A percentile compares a stretch with the other conserved stretches of the same genome.
Conservation (phyloP, 2,329 filamentous ascomycete genomes). For the Raffaelea deltoideospora region DNA sequence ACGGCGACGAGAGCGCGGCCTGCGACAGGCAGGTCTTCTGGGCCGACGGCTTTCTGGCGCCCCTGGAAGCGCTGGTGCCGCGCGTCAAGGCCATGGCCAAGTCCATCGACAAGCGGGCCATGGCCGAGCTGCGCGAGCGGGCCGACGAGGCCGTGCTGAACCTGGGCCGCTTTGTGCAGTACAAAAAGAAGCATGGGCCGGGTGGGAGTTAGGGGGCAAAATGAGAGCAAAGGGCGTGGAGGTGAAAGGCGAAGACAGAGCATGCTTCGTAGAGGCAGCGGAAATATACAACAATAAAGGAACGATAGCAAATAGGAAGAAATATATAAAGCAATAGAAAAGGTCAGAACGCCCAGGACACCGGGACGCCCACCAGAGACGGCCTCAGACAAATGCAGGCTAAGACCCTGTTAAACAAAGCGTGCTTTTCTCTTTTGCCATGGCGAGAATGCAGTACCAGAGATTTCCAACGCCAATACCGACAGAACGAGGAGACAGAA, state of each 20-base stretch:
- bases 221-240: no score
- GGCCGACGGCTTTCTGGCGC: slow-evolving; percentile 42
- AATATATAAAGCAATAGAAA: no score
- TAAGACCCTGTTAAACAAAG: no score
- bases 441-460: no score
- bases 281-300: neutral
- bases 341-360: no score
- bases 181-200: slow-evolving; percentile 41
- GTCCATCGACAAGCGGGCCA: slow-evolving; percentile 43
- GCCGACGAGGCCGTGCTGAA: slow-evolving; percentile 49
- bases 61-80: slow-evolving; percentile 37
- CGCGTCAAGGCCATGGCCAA: slow-evolving; percentile 42
- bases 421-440: no score
- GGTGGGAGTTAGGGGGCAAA: neutral
- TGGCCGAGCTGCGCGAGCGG: slow-evolving; percentile 38
- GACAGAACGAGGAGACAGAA: no score
- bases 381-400: no score
- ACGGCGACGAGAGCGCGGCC: slow-evolving; percentile 41
- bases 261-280: neutral
- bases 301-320: neutral
- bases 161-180: slow-evolving; percentile 44
- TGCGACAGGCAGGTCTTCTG: slow-evolving; percentile 51
- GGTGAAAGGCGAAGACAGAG: no score
- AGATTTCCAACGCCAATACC: no score
- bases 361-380: no score